These are phyloP conservation scores for Chlorociboria aeruginascens DNA, from an alignment of 495 filamentous ascomycete species.

Conservation along the genomic window DNA sequence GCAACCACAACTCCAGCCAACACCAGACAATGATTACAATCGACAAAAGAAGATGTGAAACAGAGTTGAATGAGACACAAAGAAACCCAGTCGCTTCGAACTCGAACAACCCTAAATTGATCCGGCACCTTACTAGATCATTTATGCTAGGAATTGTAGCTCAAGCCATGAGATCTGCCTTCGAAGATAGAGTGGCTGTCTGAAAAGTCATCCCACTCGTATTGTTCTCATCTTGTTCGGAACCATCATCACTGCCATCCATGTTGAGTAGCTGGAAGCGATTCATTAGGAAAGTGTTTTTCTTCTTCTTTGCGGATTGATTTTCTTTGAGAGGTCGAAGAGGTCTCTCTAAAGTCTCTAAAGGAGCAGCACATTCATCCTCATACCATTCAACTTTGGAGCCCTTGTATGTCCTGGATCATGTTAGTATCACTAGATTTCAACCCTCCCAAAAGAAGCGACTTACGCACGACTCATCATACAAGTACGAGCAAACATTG, in stretches of 20 bases:
- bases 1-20: too few relatives aligned
- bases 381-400: slow-evolving; percentile 58
- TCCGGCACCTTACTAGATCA: too few relatives aligned
- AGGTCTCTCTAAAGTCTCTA: slow-evolving; percentile 34
- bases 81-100: too few relatives aligned
- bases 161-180: too few relatives aligned
- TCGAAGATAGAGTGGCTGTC: neutral
- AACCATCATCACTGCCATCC: slow-evolving; percentile 28
- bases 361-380: slow-evolving; percentile 62
- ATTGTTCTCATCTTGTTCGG: slow-evolving; percentile 10
- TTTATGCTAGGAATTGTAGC: too few relatives aligned
- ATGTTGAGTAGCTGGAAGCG: slow-evolving; percentile 55
- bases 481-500: slow-evolving; percentile 62
- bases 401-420: slow-evolving; percentile 66
- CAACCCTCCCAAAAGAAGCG: neutral
- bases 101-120: too few relatives aligned
- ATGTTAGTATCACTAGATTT: slow-evolving; percentile 37
- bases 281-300: slow-evolving; percentile 30
- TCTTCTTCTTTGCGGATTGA: slow-evolving; percentile 24
- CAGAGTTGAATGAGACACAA: too few relatives aligned
- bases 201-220: slow-evolving; percentile 8
- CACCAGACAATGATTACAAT: too few relatives aligned
- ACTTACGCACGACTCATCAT: slow-evolving; percentile 56
- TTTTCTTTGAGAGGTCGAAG: slow-evolving; percentile 22
- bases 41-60: too few relatives aligned